These are phyloP conservation scores for Conringia planisiliqua DNA, from an alignment of 345 rosid species.

Conservation along the genomic window DNA sequence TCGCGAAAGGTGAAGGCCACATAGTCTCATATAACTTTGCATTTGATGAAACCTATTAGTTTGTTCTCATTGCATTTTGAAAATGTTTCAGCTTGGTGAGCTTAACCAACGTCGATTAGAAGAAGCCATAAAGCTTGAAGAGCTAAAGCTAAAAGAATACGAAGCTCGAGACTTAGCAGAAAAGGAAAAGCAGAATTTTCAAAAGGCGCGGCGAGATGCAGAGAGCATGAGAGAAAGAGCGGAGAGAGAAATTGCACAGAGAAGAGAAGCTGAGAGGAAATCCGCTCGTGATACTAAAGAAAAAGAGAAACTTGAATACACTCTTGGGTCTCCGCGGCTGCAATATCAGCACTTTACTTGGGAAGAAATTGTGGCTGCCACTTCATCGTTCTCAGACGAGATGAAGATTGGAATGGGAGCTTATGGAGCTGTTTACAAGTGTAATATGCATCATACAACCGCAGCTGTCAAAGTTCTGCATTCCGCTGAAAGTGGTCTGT, in stretches of 20 bases:
- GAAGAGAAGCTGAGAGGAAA: slow-evolving; percentile 61
- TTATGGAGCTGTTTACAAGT: slow-evolving; percentile 38
- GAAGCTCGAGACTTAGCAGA: slow-evolving; percentile 54
- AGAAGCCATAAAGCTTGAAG: slow-evolving; percentile 64
- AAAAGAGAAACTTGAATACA: slow-evolving; percentile 61
- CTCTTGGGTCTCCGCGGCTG: slow-evolving; percentile 44
- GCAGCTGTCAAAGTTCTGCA: slow-evolving; percentile 41
- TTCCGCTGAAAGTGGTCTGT: slow-evolving; percentile 21
- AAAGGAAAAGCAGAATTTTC: slow-evolving; percentile 53
- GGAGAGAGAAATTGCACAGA: slow-evolving; percentile 56
- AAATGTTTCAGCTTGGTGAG: slow-evolving; percentile 36
- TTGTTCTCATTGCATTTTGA: neutral
- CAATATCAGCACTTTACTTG: slow-evolving; percentile 39
- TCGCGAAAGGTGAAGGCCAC: slow-evolving; percentile 60
- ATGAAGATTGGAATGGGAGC: slow-evolving; percentile 37
- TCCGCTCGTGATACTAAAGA: slow-evolving; percentile 60
- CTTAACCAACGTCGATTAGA: slow-evolving; percentile 49
- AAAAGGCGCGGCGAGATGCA: slow-evolving; percentile 62
- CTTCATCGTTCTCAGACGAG: slow-evolving; percentile 36
- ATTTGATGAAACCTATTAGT: slow-evolving; percentile 3
- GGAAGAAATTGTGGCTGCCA: slow-evolving; percentile 36
- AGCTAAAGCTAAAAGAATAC: slow-evolving; percentile 50
- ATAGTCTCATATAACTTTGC: neutral
- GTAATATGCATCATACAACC: slow-evolving; percentile 38
- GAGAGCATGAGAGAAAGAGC: slow-evolving; percentile 43